Evolutionary conservation across 768 basidiomycete species (phyloP), one percentile per base, ranked within the genome.

Genomic region (Crucibulum laeve): DNA sequence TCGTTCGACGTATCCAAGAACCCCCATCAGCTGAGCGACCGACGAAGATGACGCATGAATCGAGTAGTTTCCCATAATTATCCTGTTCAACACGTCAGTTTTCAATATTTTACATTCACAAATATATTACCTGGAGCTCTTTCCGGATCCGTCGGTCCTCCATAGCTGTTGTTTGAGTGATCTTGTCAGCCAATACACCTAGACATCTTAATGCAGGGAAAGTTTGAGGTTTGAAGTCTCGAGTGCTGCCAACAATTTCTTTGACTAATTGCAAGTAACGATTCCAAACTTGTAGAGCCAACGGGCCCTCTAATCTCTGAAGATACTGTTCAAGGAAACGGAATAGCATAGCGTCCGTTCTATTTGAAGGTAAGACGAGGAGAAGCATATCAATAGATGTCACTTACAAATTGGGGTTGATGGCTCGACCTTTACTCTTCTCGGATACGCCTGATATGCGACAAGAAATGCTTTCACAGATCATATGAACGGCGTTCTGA

Each of bases 281-380:
- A 33, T 68, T 62, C 95, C 95, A 98, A 15, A 97, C 87, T 65
- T 98, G 96, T 8, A 93, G 73, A 3, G 91, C 94, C 25, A 96
- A 68, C 0, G 96, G 91, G 0, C 91, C 91, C 61, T 98, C 96
- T 32, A 98, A 62, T 7, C 84, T 79, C 14, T 66, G 67, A 22
- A 97, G 60, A 57, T 98, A 98, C 43, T 81, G 80, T 56, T 97
- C 92, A 36, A 98, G 68, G 59, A 97, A 98, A 23, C 74, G 78
- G 71, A 91, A 92, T n/a, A 92, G 55, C 13, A 74, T 71, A 3
- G 66, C 62, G 47, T 92, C 90, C 26, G 79, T 75, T 46, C 91
- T 94, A 45, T 8, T 23, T 40, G n/a, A 48, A 13, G 35, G 19
- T 53, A 18, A 42, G 17, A 38, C 42, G 38, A 6, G 3, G 36